Evolutionary conservation across 1,284 basidiomycete species (phyloP).

Genomic region (Pseudozyma sp.): DNA sequence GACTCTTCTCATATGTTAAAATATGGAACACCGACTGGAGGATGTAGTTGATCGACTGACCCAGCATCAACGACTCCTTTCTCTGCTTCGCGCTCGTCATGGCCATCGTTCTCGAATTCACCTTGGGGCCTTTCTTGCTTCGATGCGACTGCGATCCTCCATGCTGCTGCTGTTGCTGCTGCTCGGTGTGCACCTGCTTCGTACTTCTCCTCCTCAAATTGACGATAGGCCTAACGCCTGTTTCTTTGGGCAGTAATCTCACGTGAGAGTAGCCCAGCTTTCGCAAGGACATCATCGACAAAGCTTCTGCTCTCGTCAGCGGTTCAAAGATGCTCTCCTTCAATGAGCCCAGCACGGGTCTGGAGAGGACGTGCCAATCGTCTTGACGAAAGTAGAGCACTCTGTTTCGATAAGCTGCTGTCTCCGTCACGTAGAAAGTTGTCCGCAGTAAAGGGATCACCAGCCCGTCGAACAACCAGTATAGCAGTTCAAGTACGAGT

Average conservation of each 20-base stretch:
- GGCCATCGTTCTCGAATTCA: neutral
- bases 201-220: slow-evolving; percentile 80
- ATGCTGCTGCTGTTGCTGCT: neutral
- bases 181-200: slow-evolving; percentile 29
- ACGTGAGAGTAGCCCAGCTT: slow-evolving; percentile 84
- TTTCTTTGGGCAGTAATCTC: slow-evolving; percentile 91
- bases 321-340: slow-evolving; percentile 71
- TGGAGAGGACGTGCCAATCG: slow-evolving; percentile 84
- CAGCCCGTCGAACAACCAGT: slow-evolving; percentile 92
- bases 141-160: neutral
- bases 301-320: slow-evolving; percentile 65
- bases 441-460: slow-evolving; percentile 85
- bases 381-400: slow-evolving; percentile 93
- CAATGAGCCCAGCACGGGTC: slow-evolving; percentile 81
- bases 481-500: slow-evolving; percentile 84
- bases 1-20: slow-evolving; percentile 56
- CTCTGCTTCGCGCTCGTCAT: slow-evolving; percentile 18
- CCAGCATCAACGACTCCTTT: slow-evolving; percentile 41
- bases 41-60: slow-evolving; percentile 84
- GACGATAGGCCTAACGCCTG: slow-evolving; percentile 92
- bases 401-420: slow-evolving; percentile 85
- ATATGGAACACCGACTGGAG: slow-evolving; percentile 75
- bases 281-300: slow-evolving; percentile 48
- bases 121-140: neutral
- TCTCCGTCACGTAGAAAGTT: slow-evolving; percentile 93